Conservation (phyloP, 805 yeast species). For the Candida nonsorbophila region DNA sequence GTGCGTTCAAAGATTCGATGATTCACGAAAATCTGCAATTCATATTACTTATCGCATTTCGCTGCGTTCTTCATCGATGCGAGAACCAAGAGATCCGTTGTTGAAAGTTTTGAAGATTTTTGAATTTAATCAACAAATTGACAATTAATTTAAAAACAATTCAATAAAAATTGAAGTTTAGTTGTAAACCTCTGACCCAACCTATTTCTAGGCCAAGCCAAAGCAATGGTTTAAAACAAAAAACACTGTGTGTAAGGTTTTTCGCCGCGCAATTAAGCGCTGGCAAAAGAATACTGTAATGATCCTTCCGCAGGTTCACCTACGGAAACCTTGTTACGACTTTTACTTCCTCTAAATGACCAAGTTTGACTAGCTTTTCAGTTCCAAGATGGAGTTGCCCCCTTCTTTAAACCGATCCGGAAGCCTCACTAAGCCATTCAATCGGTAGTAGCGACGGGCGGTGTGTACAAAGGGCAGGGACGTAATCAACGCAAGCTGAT, state of each 20-base stretch:
- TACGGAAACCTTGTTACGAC: conserved; percentile 42
- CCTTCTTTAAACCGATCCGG: conserved; percentile 30
- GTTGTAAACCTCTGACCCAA: conserved; percentile 7
- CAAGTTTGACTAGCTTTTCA: conserved; percentile 37
- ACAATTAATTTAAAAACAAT: conserved; percentile 3
- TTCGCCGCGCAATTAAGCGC: conserved; percentile 25
- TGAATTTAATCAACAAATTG: conserved; percentile 6
- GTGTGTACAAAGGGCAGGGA: conserved; percentile 41
- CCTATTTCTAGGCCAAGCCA: conserved; percentile 6
- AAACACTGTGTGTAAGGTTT: conserved; percentile 7
- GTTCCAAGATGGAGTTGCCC: conserved; percentile 28
- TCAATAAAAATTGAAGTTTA: conserved; percentile 4
- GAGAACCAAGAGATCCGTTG: conserved; percentile 11
- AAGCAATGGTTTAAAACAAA: conserved; percentile 5
- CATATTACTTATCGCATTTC: conserved; percentile 40
- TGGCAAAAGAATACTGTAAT: conserved; percentile 22
- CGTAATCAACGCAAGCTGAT: conserved; percentile 42
- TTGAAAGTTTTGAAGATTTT: conserved; percentile 14
- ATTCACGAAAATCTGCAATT: conserved; percentile 15
- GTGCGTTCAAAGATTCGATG: conserved; percentile 45
- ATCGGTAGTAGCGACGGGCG: conserved; percentile 43
- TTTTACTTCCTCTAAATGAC: conserved; percentile 42
- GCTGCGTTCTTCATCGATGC: conserved; percentile 44
- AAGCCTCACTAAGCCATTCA: conserved; percentile 41
- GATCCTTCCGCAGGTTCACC: conserved; percentile 39